Evolutionary conservation across 345 rosid genomes (phyloP), one percentile per base, ranked within the genome.

Genomic region (Anacardium occidentale): DNA sequence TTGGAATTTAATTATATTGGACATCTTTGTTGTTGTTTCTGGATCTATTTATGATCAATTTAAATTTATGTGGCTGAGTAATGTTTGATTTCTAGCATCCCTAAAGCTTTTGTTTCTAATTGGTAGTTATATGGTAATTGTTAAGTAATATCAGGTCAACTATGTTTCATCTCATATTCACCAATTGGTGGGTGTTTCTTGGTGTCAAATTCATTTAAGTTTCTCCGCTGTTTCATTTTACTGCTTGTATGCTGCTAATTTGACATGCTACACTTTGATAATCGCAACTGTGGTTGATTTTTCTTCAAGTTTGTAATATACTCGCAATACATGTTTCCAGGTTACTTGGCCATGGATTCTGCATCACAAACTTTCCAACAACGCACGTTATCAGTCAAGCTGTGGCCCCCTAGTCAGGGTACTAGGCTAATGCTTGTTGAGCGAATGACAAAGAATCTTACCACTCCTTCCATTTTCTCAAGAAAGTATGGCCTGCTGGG

Each of bases 351-450:
- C 62, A 91, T 91, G 97, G 93, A 89, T 85, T 64, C 79, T 26
- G 73, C 79, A 48, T 18, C 66, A 15, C 79, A 81, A 64, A 26
- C 75, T 56, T 74, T 83, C 21, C 84, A 80, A 63, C 85, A 54
- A 58, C 87, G 79, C 34, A 73, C 86, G 5, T 59, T 87, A 47
- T 87, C 93, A 0, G 85, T 93, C 64, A 93, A 93, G 78, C 77
- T 93, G 64, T 93, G 97, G 96, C 98, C 98, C 13, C 98, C 96
- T 9, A 93, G 90, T 57, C 84, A 83, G 79, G 86, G 89, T 74
- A 91, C 97, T 0, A 72, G 98, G 72, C 77, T 88, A 22, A 88
- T 89, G 94, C 97, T 91, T 48, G 83, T 88, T 54, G 86, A 78
- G 64, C 87, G 98, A 24, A 90, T 89, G 86, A 81, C 86, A 24